Conservation (phyloP, 139 green algal species). For the Pycnococcus provasolii region DNA sequence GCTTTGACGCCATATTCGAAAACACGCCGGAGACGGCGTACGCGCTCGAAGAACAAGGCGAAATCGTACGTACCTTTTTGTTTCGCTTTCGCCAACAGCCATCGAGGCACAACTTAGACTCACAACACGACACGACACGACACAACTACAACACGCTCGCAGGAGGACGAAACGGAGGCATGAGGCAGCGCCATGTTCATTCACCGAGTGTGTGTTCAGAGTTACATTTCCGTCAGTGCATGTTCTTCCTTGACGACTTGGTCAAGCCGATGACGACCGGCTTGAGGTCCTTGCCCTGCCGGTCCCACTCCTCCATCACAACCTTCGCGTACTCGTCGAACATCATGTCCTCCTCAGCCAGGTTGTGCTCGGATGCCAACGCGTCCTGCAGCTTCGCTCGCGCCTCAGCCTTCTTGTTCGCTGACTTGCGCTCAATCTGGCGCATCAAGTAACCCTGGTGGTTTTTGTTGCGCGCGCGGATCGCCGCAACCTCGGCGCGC, state of each 20-base stretch:
- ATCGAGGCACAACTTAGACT: too few species aligned
- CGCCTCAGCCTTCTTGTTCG: background rate
- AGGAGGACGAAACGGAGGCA: too few species aligned
- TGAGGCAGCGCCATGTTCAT: too few species aligned
- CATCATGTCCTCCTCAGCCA: conserved; percentile 5
- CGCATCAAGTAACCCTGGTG: background rate
- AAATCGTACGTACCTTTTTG: too few species aligned
- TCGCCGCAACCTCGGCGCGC: background rate
- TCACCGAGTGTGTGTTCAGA: too few species aligned
- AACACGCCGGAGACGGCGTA: too few species aligned
- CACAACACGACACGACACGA: too few species aligned
- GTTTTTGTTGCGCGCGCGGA: background rate
- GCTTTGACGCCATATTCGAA: too few species aligned
- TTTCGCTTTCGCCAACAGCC: too few species aligned
- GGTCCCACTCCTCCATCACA: conserved; percentile 6
- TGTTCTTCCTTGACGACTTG: background rate
- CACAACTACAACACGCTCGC: too few species aligned
- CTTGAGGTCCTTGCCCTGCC: conserved; percentile 1
- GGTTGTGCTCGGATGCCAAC: background rate
- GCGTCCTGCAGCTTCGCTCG: background rate
- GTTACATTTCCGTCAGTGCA: too few species aligned
- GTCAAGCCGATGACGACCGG: background rate
- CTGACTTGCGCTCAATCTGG: background rate
- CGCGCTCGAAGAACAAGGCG: too few species aligned
- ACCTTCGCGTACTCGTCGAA: conserved; percentile 6